Evolutionary conservation across 148 eudicot genomes (phyloP), one percentile per base, ranked within the genome.

Genomic region (Chenopodium suecicum): DNA sequence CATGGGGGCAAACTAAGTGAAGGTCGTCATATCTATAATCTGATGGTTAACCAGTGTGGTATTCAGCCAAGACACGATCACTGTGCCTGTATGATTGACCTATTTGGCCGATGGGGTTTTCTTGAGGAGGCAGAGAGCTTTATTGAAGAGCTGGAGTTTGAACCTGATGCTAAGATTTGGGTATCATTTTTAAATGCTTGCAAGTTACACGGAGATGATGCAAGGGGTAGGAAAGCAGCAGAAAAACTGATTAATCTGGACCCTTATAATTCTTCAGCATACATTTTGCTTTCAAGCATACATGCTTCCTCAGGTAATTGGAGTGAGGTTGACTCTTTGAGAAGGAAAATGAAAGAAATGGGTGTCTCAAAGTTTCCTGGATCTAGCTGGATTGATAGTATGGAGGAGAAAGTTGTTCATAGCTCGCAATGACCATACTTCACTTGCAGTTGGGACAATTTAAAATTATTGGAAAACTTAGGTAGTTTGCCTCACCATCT

Each of bases 21-120:
- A 89, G 98, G 98, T 69, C 92, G 93, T 74, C 83, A 75, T 32
- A 84, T 91, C 32, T 95, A 81, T 83, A 81, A 92, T 73, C 81
- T 75, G 22, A 95, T 95, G 98, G 88, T 88, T 12, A 64, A 79
- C 44, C 81, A 67, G 62, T 90, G 87, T 70, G 76, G 83, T 62
- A 80, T 95, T 78, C 78, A 75, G 34, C 98, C 98, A 31, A 88
- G 98, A 79, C 78, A 79, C 17, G 98, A 95, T 87, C 98, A 95
- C 60, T 90, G 88, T 86, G 96, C 98, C 29, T 95, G 98, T 82
- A 89, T 95, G 97, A 83, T 95, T 84, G 98, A 93, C 86, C 93
- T 95, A 80, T 86, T 90, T 83, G 98, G 98, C 29, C 85, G 98
- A 76, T 91, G 91, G 85, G 98, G 98, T 29, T 90, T 89, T 80